Conservation (phyloP, 805 yeast species). For the Saturnispora galanensis region DNA sequence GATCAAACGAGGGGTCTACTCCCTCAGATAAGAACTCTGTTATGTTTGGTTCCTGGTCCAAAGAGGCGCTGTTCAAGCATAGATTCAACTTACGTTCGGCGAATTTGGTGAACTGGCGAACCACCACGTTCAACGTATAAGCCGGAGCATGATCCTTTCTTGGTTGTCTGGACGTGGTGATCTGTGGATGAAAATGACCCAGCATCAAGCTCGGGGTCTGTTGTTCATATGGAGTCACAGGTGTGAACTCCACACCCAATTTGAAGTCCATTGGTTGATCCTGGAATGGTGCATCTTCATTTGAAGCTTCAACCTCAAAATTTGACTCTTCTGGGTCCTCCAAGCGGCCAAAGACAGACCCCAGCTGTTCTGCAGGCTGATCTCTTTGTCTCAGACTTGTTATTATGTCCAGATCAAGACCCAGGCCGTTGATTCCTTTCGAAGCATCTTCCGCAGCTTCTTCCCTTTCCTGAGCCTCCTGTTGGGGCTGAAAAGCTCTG, state of each 20-base stretch:
- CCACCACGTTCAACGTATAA: conserved; percentile 86
- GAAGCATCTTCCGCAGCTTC: too few relatives aligned
- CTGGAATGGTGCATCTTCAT: conserved; percentile 15
- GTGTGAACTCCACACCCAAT: conserved; percentile 15
- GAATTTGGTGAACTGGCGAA: conserved; percentile 89
- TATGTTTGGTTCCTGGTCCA: conserved; percentile 68
- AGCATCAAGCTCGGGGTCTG: conserved; percentile 6
- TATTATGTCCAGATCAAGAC: conserved; percentile 6
- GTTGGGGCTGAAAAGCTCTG: too few relatives aligned
- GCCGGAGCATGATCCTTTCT: conserved; percentile 59
- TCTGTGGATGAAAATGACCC: background rate
- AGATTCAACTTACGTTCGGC: conserved; percentile 80
- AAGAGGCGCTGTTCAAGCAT: conserved; percentile 55
- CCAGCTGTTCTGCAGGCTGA: background rate
- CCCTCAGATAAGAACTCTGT: conserved; percentile 76
- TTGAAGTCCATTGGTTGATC: conserved; percentile 20
- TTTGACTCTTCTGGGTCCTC: background rate
- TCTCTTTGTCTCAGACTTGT: background rate
- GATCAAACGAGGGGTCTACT: conserved; percentile 76
- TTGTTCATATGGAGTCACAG: conserved; percentile 11
- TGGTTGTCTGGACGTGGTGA: conserved; percentile 21
- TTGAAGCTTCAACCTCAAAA: background rate
- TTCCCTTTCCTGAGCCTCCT: too few relatives aligned
- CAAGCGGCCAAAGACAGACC: background rate
- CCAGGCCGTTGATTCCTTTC: conserved; percentile 3